Evolutionary conservation across 2,329 filamentous ascomycete genomes (phyloP).

Genomic region (Pseudocercospora cruenta): DNA sequence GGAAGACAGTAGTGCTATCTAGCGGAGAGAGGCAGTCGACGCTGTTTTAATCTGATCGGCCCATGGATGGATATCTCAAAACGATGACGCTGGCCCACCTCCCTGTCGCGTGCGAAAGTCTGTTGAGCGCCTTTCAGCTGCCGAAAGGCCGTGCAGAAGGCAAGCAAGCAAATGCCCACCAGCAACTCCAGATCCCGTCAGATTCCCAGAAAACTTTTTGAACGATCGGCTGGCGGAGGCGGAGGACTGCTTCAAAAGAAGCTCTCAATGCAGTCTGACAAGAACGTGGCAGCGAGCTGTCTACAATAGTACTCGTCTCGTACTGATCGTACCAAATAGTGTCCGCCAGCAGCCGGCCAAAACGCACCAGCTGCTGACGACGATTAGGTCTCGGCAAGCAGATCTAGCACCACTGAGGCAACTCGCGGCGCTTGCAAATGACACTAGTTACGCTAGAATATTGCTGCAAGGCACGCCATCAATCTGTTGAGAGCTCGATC

Average conservation of each 20-base stretch:
- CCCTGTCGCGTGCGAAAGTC: neutral
- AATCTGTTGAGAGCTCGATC: neutral
- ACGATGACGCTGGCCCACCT: neutral
- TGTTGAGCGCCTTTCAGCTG: neutral
- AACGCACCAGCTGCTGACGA: slow-evolving; percentile 4
- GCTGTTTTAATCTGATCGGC: neutral
- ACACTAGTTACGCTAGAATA: neutral
- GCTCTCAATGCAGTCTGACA: neutral
- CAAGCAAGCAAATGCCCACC: neutral
- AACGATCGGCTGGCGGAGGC: neutral
- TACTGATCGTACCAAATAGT: neutral
- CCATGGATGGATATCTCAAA: neutral
- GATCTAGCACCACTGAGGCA: neutral
- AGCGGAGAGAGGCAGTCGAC: neutral
- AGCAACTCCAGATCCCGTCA: neutral
- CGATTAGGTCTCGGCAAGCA: neutral
- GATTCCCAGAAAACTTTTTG: neutral
- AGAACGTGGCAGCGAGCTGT: neutral
- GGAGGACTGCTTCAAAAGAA: neutral
- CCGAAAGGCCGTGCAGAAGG: neutral
- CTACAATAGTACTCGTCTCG: neutral
- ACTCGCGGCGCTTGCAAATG: neutral
- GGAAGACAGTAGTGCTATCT: neutral
- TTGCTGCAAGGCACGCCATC: slow-evolving; percentile 2
- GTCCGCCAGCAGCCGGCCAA: neutral